Percentiles rank a stretch among this genome's conserved stretches.
Evolutionary conservation across 1,139 yeast genomes (phyloP).

Genomic region (Sugiyamaella novakii): DNA sequence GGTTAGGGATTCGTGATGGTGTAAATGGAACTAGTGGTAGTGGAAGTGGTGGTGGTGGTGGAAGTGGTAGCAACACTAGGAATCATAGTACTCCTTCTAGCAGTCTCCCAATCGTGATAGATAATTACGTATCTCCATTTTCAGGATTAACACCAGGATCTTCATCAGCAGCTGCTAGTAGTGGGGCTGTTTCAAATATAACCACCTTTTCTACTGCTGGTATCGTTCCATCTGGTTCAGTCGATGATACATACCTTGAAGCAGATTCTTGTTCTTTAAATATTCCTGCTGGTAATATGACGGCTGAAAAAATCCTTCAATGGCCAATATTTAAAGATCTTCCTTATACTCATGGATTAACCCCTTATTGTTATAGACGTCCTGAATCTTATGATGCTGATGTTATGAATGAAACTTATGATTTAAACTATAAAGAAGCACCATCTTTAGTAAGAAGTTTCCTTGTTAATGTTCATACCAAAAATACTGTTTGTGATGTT

Average conservation of each 20-base stretch:
- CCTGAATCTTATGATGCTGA: constrained; percentile 23
- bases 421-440: constrained; percentile 23
- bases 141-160: constrained; percentile 11
- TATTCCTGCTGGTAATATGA: constrained; percentile 25
- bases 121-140: constrained; percentile 8
- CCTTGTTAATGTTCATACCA: constrained; percentile 27
- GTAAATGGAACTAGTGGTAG: constrained; percentile 7
- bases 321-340: constrained; percentile 26
- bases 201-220: constrained; percentile 12
- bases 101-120: constrained; percentile 8
- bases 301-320: constrained; percentile 24
- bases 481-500: constrained; percentile 28
- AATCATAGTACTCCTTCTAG: neutral
- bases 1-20: constrained; percentile 18
- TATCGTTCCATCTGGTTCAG: constrained; percentile 11
- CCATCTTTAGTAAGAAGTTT: constrained; percentile 26
- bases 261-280: constrained; percentile 24
- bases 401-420: constrained; percentile 18
- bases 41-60: neutral
- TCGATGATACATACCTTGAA: constrained; percentile 22
- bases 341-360: constrained; percentile 16
- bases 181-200: neutral
- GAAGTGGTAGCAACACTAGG: neutral
- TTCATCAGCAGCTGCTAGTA: neutral
- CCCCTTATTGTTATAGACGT: constrained; percentile 14